Evolutionary conservation across 306 rosid species (phyloP).

Genomic region (Mimosa pudica): DNA sequence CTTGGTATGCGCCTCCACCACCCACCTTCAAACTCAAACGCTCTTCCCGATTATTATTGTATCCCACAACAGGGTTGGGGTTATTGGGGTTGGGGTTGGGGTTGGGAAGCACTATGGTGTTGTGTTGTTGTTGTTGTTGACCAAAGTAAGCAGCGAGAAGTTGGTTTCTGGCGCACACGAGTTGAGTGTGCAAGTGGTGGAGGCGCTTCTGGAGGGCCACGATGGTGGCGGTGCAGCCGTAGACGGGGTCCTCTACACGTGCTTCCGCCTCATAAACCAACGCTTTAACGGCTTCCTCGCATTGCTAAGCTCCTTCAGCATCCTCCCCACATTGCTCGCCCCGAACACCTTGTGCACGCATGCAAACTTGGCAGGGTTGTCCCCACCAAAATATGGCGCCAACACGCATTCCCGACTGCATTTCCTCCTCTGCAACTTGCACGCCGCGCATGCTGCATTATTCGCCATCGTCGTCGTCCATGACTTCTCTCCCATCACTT

Average conservation of each 20-base stretch:
- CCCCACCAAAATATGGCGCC: not conserved
- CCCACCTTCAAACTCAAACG: not conserved
- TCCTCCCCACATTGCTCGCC: not conserved
- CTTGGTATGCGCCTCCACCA: not conserved
- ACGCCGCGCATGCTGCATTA: not conserved
- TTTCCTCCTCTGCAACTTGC: constrained; percentile 2
- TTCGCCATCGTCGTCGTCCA: too few relatives aligned
- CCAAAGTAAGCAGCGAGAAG: not conserved
- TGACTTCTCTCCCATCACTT: too few relatives aligned
- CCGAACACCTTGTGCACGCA: not conserved
- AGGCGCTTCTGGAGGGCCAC: not conserved
- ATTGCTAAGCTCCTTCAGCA: not conserved
- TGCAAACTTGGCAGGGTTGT: not conserved
- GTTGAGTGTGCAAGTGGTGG: not conserved
- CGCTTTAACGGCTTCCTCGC: constrained; percentile 44
- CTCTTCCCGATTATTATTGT: not conserved
- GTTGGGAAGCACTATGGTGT: not conserved
- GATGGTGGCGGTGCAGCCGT: constrained; percentile 21
- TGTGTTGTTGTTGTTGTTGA: not conserved
- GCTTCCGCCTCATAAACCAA: constrained; percentile 27
- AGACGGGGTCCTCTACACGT: not conserved
- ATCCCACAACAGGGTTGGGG: not conserved
- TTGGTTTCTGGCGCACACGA: not conserved
- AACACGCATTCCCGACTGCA: not conserved
- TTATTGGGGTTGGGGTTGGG: not conserved